phyloP scores from a whole-genome alignment of 495 filamentous ascomycete genomes.

The Lasiosphaeria ovina region DNA sequence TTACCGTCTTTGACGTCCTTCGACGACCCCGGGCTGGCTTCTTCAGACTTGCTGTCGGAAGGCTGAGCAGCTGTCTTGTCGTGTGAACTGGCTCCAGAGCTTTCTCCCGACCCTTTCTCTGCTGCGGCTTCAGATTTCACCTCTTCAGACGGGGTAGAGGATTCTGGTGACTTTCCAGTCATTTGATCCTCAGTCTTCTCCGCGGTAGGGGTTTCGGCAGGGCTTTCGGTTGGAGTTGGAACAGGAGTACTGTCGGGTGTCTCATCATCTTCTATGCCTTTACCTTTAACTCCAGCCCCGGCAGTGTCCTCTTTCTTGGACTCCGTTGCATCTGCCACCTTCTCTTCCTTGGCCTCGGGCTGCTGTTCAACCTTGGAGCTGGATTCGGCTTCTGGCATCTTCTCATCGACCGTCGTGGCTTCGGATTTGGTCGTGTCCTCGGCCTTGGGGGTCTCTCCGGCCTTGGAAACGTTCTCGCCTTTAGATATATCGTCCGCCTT shows the following conservation, averaged over 20 bases:
- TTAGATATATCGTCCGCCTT: not conserved
- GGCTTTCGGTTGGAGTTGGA: conserved; percentile 24
- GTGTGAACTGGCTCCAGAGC: no score
- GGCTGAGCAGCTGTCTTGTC: no score
- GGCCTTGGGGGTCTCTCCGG: conserved; percentile 26
- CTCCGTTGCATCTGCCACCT: conserved; percentile 9
- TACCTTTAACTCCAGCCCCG: conserved; percentile 7
- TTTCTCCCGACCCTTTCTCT: no score
- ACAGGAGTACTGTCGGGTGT: conserved; percentile 26
- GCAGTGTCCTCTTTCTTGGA: conserved; percentile 15
- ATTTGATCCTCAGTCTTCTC: conserved; percentile 29
- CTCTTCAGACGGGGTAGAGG: conserved; percentile 4
- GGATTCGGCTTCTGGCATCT: conserved; percentile 2
- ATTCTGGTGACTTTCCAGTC: conserved; percentile 1
- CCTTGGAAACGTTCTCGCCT: conserved; percentile 22
- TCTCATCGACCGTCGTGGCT: conserved; percentile 15
- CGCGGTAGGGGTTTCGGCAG: conserved; percentile 23
- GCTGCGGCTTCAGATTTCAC: not conserved
- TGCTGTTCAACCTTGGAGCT: not conserved
- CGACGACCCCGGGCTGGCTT: no score
- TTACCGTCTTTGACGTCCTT: not conserved
- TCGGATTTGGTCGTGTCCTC: conserved; percentile 24
- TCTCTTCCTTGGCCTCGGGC: conserved; percentile 10
- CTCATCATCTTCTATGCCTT: conserved; percentile 19
- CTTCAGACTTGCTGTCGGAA: no score